Evolutionary conservation across 352 stramenopile genomes (phyloP), one percentile per base, ranked within the genome.

Genomic region (Globisporangium paddicum): DNA sequence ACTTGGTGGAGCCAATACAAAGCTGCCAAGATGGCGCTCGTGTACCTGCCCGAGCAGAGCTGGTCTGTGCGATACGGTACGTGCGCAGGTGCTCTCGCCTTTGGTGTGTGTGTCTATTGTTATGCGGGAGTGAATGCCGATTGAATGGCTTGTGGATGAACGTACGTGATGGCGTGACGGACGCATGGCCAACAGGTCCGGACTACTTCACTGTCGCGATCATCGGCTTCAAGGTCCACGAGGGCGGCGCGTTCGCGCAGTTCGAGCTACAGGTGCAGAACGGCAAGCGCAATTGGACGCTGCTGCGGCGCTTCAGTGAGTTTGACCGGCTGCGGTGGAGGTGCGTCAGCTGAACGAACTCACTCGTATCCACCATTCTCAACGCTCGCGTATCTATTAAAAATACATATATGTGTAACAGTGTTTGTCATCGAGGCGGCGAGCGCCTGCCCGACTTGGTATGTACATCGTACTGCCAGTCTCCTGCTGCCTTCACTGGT

Each of bases 121-220:
- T n/a, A n/a, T n/a, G n/a, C n/a, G n/a, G n/a, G 34, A 38, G 8
- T 9, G 3, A 37, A 37, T 37, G 32, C 32, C 32, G 34, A 49
- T 3, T 30, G 16, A 10, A 18, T 13, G 11, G 14, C 42, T 44
- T 49, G 44, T 47, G 21, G 14, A 50, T 26, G n/a, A 2, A 9
- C 63, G 21, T 56, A 0, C 44, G 30, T 42, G 23, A 3, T n/a
- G 18, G 28, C 28, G 6, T 54, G 40, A 13, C 49, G n/a, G 9
- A 23, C 30, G 18, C 45, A 58, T 37, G 47, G 26, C 26, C 21
- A 9, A 35, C 56, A 90, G 81, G 81, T 4, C 67, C 75, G 0
- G 79, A 91, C 61, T 91, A 89, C 67, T 91, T 89, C 59, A 91
- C 82, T 0, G 77, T 85, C 48, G 68, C 73, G 18, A 80, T 88